A percentile compares a stretch with the other conserved stretches of the same genome.
Conservation (phyloP, 495 filamentous ascomycete genomes). For the Penicillium odoratum region DNA sequence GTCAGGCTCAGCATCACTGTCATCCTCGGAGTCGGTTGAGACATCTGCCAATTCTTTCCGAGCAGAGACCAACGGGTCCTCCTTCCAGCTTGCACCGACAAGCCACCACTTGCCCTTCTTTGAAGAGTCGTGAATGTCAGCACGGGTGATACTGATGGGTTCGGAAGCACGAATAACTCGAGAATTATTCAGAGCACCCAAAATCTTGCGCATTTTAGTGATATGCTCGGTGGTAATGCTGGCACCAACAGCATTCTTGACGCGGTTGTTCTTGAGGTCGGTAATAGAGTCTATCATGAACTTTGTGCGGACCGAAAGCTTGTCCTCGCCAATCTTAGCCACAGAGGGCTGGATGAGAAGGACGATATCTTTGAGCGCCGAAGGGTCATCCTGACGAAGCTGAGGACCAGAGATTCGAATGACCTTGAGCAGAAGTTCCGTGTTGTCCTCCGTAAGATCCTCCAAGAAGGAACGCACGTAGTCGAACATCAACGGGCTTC, state of each 20-base stretch:
- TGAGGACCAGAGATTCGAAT: slow-evolving; percentile 77
- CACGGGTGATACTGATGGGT: slow-evolving; percentile 75
- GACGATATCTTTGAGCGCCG: slow-evolving; percentile 89
- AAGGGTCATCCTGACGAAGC: slow-evolving; percentile 86
- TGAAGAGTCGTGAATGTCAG: slow-evolving; percentile 76
- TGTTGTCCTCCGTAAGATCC: slow-evolving; percentile 82
- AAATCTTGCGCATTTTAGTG: slow-evolving; percentile 78
- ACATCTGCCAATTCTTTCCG: slow-evolving; percentile 35
- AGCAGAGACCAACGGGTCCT: slow-evolving; percentile 42
- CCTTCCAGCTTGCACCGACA: slow-evolving; percentile 85
- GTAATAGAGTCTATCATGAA: slow-evolving; percentile 99
- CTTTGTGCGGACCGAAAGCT: slow-evolving; percentile 82
- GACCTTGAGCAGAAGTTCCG: slow-evolving; percentile 83
- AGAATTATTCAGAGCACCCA: slow-evolving; percentile 69
- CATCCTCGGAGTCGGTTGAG: slow-evolving; percentile 26
- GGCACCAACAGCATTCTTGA: slow-evolving; percentile 69
- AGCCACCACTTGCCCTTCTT: slow-evolving; percentile 98
- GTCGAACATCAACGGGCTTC: slow-evolving; percentile 81
- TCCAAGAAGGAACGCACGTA: slow-evolving; percentile 76
- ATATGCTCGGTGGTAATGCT: slow-evolving; percentile 71
- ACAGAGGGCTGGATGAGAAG: slow-evolving; percentile 72
- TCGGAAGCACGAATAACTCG: slow-evolving; percentile 70
- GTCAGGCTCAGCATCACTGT: slow-evolving; percentile 61
- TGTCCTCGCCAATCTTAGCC: slow-evolving; percentile 61
- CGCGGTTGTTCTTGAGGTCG: slow-evolving; percentile 88